A percentile compares a stretch with the other conserved stretches of the same genome.
Conservation (phyloP, 2,329 filamentous ascomycete genomes). For the Davidsoniella virescens region DNA sequence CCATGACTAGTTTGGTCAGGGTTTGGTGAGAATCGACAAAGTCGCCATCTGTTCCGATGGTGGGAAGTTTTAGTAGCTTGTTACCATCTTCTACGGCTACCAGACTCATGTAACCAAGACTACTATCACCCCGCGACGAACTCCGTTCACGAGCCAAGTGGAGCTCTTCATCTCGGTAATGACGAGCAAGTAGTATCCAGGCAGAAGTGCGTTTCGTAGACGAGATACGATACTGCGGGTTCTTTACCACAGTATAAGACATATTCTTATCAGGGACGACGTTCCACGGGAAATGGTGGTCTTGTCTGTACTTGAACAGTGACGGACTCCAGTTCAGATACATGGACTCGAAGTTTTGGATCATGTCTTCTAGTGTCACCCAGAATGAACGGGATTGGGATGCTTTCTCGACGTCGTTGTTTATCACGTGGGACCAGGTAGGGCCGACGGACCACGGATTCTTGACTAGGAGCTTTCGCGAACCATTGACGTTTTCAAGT, state of each 20-base stretch:
- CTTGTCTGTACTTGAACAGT: conserved; percentile 65
- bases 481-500: conserved; percentile 45
- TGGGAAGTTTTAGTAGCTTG: conserved; percentile 58
- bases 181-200: conserved; percentile 75
- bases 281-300: conserved; percentile 81
- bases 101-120: conserved; percentile 72
- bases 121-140: conserved; percentile 17
- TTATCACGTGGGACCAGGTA: conserved; percentile 8
- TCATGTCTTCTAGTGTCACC: conserved; percentile 76
- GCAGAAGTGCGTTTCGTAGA: conserved; percentile 43
- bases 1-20: conserved; percentile 48
- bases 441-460: conserved; percentile 82
- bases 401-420: conserved; percentile 24
- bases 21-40: conserved; percentile 91
- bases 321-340: conserved; percentile 95
- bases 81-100: conserved; percentile 62
- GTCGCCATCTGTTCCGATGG: conserved; percentile 56
- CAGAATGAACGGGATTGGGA: conserved; percentile 52
- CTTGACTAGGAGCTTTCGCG: conserved; percentile 65
- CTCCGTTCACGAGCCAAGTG: conserved; percentile 24
- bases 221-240: conserved; percentile 56
- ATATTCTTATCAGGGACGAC: conserved; percentile 32
- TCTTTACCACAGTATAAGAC: conserved; percentile 41
- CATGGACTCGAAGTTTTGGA: conserved; percentile 86
- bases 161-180: conserved; percentile 58